Evolutionary conservation across 2,329 filamentous ascomycete species (phyloP).

Genomic region (Diaporthe eres): DNA sequence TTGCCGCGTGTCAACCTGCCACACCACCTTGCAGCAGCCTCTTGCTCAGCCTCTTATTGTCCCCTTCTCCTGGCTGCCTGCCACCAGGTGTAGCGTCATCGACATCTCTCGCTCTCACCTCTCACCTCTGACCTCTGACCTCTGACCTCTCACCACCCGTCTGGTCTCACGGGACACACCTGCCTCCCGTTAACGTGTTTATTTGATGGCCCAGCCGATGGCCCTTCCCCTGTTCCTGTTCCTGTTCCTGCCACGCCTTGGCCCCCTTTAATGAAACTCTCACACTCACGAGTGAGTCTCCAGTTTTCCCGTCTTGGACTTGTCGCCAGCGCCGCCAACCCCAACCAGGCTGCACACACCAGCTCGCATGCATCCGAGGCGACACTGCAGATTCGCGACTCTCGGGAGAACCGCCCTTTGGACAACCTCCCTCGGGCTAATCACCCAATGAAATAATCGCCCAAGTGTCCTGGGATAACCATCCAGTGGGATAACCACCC

Average conservation of each 20-base stretch:
- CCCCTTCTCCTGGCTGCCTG: not conserved
- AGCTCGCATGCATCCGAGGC: slow-evolving; percentile 27
- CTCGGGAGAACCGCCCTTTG: not conserved
- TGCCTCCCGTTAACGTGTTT: not conserved
- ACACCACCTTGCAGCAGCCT: not conserved
- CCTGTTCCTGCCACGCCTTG: slow-evolving; percentile 13
- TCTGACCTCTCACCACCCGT: not conserved
- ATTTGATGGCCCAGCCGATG: not conserved
- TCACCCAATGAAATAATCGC: not conserved
- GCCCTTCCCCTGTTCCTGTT: not conserved
- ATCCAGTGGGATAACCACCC: not conserved
- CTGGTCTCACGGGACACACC: not conserved
- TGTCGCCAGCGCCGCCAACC: not conserved
- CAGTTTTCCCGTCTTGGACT: not conserved
- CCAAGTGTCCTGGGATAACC: not conserved
- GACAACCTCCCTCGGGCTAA: not conserved
- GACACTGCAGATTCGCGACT: not conserved
- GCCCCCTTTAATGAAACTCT: not conserved
- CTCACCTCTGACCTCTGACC: not conserved
- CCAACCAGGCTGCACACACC: slow-evolving; percentile 6
- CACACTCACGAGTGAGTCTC: not conserved
- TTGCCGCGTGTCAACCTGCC: not conserved
- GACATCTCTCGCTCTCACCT: not conserved
- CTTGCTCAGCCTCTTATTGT: not conserved
- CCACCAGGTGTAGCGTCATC: slow-evolving; percentile 7